Conservation (phyloP, 495 filamentous ascomycete species). For the Penicillium antarcticum region DNA sequence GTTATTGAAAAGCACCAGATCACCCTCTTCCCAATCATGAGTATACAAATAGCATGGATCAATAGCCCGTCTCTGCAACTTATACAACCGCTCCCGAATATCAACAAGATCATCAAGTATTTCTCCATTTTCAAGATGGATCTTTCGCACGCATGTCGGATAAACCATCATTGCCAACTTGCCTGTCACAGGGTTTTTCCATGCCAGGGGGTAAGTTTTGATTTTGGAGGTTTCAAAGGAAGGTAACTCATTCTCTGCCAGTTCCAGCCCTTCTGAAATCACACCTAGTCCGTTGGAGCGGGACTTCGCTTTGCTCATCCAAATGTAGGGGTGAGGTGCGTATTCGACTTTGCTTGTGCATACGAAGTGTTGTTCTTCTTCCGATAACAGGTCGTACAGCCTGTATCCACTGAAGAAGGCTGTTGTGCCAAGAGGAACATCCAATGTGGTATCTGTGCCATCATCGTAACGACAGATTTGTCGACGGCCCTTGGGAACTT, state of each 20-base stretch:
- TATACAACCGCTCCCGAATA: slow-evolving; percentile 59
- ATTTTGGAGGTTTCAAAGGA: slow-evolving; percentile 56
- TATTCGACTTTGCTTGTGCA: slow-evolving; percentile 59
- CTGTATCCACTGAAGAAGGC: slow-evolving; percentile 62
- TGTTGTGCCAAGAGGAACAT: slow-evolving; percentile 67
- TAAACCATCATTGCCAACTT: slow-evolving; percentile 63
- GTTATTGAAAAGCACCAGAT: slow-evolving; percentile 69
- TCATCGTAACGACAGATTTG: slow-evolving; percentile 67
- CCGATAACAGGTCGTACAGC: slow-evolving; percentile 58
- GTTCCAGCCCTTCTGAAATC: slow-evolving; percentile 54
- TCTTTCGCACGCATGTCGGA: slow-evolving; percentile 58
- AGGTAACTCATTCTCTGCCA: slow-evolving; percentile 53
- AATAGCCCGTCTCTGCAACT: slow-evolving; percentile 62
- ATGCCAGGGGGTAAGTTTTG: slow-evolving; percentile 64
- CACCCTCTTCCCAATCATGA: slow-evolving; percentile 69
- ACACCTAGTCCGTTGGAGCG: slow-evolving; percentile 63
- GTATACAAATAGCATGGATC: slow-evolving; percentile 59
- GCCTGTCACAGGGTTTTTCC: slow-evolving; percentile 64
- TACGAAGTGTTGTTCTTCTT: slow-evolving; percentile 60
- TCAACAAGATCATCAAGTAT: slow-evolving; percentile 58
- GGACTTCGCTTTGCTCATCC: slow-evolving; percentile 62
- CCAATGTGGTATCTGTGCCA: slow-evolving; percentile 56
- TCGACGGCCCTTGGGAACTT: slow-evolving; percentile 56
- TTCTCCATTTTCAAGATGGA: slow-evolving; percentile 57
- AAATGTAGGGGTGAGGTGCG: slow-evolving; percentile 70